Evolutionary conservation across 148 eudicot genomes (phyloP).

Genomic region (Persicaria tinctoria): DNA sequence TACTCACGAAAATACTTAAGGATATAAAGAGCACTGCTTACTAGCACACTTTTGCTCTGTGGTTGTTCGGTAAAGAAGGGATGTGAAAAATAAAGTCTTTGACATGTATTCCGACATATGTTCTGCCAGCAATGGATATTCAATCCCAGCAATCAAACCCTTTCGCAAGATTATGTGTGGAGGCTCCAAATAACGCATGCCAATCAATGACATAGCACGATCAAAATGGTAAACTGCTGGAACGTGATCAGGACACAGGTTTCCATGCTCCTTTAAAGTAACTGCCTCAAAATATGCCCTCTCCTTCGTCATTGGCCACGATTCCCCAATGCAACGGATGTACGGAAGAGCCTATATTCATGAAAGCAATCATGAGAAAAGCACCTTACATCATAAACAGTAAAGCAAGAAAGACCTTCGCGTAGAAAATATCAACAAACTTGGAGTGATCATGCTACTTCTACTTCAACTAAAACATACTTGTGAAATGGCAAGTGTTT

Average conservation of each 20-base stretch:
- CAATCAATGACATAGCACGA: conserved; percentile 75
- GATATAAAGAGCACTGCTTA: conserved; percentile 11
- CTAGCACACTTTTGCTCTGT: conserved; percentile 81
- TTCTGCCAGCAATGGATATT: conserved; percentile 83
- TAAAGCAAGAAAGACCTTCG: neutral
- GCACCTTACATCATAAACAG: neutral
- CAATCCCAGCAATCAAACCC: conserved; percentile 85
- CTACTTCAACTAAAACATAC: neutral
- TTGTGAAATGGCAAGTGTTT: neutral
- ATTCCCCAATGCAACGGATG: conserved; percentile 87
- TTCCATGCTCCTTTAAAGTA: conserved; percentile 59
- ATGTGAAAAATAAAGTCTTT: conserved; percentile 73
- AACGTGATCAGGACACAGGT: conserved; percentile 79
- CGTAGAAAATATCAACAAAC: neutral
- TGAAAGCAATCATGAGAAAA: neutral
- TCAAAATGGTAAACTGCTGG: conserved; percentile 97
- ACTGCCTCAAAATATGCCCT: conserved; percentile 85
- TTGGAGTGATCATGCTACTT: neutral
- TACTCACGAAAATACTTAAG: neutral
- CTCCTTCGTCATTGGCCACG: conserved; percentile 94
- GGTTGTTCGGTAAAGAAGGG: conserved; percentile 79
- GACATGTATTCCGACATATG: conserved; percentile 82
- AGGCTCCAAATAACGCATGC: conserved; percentile 94
- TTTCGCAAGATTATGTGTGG: conserved; percentile 92
- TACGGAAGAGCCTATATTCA: conserved; percentile 80